These are phyloP conservation scores for Fennellomyces sp. DNA, from an alignment of 371 early-diverging fungal genomes.

Conservation along the genomic window DNA sequence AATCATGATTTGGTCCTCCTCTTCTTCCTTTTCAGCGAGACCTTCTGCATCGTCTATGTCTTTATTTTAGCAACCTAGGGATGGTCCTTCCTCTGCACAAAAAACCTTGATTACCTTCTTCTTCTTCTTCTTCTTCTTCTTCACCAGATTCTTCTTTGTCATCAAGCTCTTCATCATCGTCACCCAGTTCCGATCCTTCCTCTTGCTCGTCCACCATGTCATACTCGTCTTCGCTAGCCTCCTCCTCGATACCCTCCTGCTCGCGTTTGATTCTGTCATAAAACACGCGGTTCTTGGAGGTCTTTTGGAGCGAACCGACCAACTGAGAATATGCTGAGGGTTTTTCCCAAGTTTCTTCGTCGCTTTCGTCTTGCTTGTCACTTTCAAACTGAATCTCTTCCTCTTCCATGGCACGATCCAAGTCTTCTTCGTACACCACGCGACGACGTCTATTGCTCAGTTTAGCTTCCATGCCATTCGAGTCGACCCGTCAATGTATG, in stretches of 20 bases:
- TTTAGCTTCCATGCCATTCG: neutral
- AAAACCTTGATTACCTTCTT: too few relatives aligned
- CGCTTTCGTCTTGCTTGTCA: constrained; percentile 28
- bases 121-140: constrained; percentile 17
- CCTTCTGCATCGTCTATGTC: constrained; percentile 36
- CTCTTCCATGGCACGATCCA: constrained; percentile 51
- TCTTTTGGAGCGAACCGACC: constrained; percentile 46
- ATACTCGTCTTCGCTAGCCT: constrained; percentile 11
- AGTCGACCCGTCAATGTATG: neutral
- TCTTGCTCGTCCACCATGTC: constrained; percentile 29
- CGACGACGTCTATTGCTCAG: constrained; percentile 43
- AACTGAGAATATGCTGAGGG: constrained; percentile 52
- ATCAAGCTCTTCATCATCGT: constrained; percentile 30
- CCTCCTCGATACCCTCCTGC: constrained; percentile 44
- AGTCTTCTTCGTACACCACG: constrained; percentile 54
- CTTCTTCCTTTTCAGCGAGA: constrained; percentile 16
- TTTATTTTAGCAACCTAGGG: too few relatives aligned
- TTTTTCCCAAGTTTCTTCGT: constrained; percentile 46
- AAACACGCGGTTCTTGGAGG: constrained; percentile 46
- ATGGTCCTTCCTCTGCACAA: too few relatives aligned
- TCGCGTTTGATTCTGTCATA: constrained; percentile 45
- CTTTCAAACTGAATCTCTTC: constrained; percentile 37
- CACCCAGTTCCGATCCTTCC: constrained; percentile 42
- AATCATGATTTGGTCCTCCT: constrained; percentile 20
- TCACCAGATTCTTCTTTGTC: constrained; percentile 16